Evolutionary conservation across 192 early-diverging fungal species (phyloP).

Genomic region (Piromyces sp.): DNA sequence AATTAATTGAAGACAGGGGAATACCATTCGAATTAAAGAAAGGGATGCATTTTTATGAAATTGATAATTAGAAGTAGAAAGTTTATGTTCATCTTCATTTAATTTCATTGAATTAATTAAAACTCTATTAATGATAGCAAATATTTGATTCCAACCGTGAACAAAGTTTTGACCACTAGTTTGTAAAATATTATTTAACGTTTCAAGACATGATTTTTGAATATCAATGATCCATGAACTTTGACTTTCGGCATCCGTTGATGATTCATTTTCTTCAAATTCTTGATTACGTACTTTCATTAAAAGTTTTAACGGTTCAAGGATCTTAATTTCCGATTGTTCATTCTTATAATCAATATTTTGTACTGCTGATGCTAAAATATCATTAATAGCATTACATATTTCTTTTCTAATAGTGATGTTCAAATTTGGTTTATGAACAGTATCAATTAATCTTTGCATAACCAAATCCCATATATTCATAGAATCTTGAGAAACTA

Average conservation of each 20-base stretch:
- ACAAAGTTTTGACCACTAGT: slow-evolving; percentile 75
- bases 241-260: slow-evolving; percentile 2
- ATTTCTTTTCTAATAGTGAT: slow-evolving; percentile 53
- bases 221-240: slow-evolving; percentile 45
- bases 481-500: neutral
- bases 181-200: slow-evolving; percentile 74
- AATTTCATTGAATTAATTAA: neutral
- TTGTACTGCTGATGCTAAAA: slow-evolving; percentile 54
- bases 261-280: neutral
- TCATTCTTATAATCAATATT: slow-evolving; percentile 24
- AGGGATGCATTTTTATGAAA: neutral
- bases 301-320: slow-evolving; percentile 54
- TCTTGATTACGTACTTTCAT: slow-evolving; percentile 31
- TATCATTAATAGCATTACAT: slow-evolving; percentile 56
- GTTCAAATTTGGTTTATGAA: slow-evolving; percentile 34
- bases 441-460: slow-evolving; percentile 35
- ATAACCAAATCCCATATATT: neutral
- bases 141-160: slow-evolving; percentile 69
- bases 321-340: slow-evolving; percentile 27
- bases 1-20: slow-evolving; percentile 83
- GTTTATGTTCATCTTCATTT: neutral
- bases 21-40: slow-evolving; percentile 56
- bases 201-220: slow-evolving; percentile 68
- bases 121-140: slow-evolving; percentile 64
- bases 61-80: neutral